Base-by-base conservation (phyloP, 805 yeast species). In the Candida parachauliodes region DNA sequence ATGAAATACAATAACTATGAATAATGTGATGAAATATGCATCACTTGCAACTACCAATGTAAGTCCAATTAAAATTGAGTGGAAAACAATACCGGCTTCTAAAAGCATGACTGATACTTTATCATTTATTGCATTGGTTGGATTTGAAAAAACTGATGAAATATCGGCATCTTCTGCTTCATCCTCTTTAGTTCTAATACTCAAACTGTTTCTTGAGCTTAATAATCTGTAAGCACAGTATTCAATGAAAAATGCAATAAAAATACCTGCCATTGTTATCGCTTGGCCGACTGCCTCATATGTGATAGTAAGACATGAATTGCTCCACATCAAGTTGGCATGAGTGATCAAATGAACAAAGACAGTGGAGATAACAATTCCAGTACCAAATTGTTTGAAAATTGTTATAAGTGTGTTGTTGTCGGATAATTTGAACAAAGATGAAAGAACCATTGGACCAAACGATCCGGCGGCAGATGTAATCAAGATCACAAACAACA, bases 381-480 rank as follows among this genome's bases (percentile, higher is more conserved):
- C 65, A 7, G 62, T 52, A 31, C 65, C 63, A 36, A 60, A 57
- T 33, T 54, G 55, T 37, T 48, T 50, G 23, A 48, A 20, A 16
- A 45, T 28, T 4, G 36, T 41, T 18, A 49, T 32, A 3, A 48
- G 28, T 11, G 37, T 35, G 14, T 46, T 43, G 15, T 50, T 50
- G 3, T 40, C 27, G 5, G 41, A 30, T 18, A 51, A 32, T 20
- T 51, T 45, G 29, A 51, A 40, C 26, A 48, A 33, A 11, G 50
- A 40, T 15, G 51, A 50, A 5, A 58, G 43, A 21, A 59, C 35
- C 16, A 63, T 41, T 4, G 70, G 70, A 21, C 57, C 54, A 36
- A 56, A 54, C 11, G 60, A 49, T 3, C 67, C 70, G 32, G 62
- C 41, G 1, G 54, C 57, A 36, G 64, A 56, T 4, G 65, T 57